These are phyloP conservation scores for Toxicodendron radicans DNA, from an alignment of 345 rosid genomes.

Conservation along the genomic window DNA sequence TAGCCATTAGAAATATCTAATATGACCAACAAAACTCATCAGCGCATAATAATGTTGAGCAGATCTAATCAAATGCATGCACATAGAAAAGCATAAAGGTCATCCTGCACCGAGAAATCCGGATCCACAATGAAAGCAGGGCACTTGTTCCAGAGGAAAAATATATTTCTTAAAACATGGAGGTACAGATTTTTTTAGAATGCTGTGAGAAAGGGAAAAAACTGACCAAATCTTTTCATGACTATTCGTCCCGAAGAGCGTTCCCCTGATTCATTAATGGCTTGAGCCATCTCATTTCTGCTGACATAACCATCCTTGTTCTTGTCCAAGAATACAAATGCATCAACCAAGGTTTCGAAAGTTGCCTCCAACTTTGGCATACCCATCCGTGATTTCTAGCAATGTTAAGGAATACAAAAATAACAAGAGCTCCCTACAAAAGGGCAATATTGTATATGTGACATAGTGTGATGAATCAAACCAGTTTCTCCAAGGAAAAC, in stretches of 20 bases:
- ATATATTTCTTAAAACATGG: neutral
- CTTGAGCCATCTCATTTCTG: conserved; percentile 84
- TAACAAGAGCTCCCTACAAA: no score
- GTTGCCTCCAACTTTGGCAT: conserved; percentile 82
- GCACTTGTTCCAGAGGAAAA: neutral
- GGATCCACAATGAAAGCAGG: neutral
- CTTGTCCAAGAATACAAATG: conserved; percentile 87
- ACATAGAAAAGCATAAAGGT: neutral
- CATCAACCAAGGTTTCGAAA: conserved; percentile 78
- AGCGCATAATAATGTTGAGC: neutral
- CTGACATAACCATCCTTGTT: conserved; percentile 88
- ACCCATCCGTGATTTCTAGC: conserved; percentile 63
- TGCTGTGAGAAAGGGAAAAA: conserved; percentile 18
- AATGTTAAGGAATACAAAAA: conserved; percentile 43
- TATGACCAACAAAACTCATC: neutral
- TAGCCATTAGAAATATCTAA: neutral
- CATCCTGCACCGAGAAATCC: neutral
- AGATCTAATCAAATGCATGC: neutral
- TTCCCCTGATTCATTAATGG: conserved; percentile 88
- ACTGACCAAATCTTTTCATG: conserved; percentile 85
- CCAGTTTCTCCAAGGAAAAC: neutral
- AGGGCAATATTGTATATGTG: no score
- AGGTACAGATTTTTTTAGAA: neutral
- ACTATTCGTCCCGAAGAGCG: conserved; percentile 85
- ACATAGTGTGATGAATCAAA: no score